Conservation (phyloP, 306 rosid genomes). For the Psophocarpus tetragonolobus region DNA sequence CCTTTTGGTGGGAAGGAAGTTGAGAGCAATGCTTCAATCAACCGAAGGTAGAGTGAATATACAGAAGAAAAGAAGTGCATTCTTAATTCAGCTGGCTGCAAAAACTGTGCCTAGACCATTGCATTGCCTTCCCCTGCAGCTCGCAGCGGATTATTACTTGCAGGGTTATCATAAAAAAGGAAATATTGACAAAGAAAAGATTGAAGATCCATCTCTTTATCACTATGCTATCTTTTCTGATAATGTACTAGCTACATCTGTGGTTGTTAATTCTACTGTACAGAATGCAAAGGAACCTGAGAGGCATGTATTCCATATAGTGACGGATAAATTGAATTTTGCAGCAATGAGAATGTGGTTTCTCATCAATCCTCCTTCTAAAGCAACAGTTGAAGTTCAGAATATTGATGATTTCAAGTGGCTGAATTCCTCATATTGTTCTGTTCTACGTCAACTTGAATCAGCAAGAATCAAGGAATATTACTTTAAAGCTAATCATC, state of each 20-base stretch:
- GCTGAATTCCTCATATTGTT: constrained; percentile 96
- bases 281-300: constrained; percentile 83
- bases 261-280: constrained; percentile 89
- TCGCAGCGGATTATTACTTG: constrained; percentile 76
- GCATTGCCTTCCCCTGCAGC: constrained; percentile 91
- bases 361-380: constrained; percentile 76
- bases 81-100: constrained; percentile 92
- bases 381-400: constrained; percentile 77
- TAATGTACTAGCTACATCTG: constrained; percentile 92
- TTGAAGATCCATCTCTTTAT: constrained; percentile 77
- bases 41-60: constrained; percentile 70
- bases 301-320: constrained; percentile 91
- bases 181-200: constrained; percentile 54
- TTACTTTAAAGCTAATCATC: constrained; percentile 92
- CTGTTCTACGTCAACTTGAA: constrained; percentile 94
- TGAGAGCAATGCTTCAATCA: constrained; percentile 89
- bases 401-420: constrained; percentile 92
- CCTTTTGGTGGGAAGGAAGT: constrained; percentile 65
- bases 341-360: constrained; percentile 98
- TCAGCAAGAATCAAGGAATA: constrained; percentile 89
- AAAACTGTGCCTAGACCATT: constrained; percentile 87
- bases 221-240: constrained; percentile 98
- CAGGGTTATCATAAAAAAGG: constrained; percentile 65
- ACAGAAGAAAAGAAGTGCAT: constrained; percentile 81
- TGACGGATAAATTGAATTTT: constrained; percentile 85